phyloP scores from a whole-genome alignment of 192 early-diverging fungal species.

The Phycomyces nitens region DNA sequence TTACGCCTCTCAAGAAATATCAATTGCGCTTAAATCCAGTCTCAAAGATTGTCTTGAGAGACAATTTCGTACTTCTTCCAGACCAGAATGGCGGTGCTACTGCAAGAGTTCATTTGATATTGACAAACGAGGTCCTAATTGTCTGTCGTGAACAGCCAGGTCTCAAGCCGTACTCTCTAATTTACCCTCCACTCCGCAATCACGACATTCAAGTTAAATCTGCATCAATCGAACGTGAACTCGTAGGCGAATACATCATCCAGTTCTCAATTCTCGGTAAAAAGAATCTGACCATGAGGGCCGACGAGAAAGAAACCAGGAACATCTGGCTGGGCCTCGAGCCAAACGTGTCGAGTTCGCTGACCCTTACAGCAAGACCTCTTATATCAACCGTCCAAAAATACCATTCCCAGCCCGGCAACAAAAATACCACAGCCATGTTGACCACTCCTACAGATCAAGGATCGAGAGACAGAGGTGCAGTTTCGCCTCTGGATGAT shows the following conservation, averaged over 20 bases:
- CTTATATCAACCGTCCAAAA: background rate
- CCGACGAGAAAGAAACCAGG: conserved; percentile 9
- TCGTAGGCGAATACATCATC: conserved; percentile 17
- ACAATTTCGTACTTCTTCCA: conserved; percentile 23
- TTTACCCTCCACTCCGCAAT: conserved; percentile 47
- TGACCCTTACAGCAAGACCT: background rate
- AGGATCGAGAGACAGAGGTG: background rate
- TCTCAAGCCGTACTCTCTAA: conserved; percentile 12
- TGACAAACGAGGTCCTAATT: conserved; percentile 36
- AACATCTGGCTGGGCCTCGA: conserved; percentile 17
- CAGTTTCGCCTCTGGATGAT: conserved; percentile 7
- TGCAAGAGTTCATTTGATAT: conserved; percentile 33
- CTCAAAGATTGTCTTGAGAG: conserved; percentile 13
- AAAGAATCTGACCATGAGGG: conserved; percentile 7
- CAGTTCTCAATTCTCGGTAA: conserved; percentile 8
- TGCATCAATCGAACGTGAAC: conserved; percentile 8
- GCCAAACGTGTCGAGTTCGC: background rate
- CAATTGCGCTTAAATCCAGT: conserved; percentile 20
- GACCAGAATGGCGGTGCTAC: conserved; percentile 5
- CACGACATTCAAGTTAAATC: conserved; percentile 37
- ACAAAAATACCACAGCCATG: background rate
- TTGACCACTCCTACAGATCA: no score
- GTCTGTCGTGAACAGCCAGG: conserved; percentile 22
- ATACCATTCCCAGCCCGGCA: background rate
- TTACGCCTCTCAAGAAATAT: conserved; percentile 14